A percentile compares a stretch with the other conserved stretches of the same genome.
Conservation (phyloP, 2,329 filamentous ascomycete species). For the Xylaria sp. region DNA sequence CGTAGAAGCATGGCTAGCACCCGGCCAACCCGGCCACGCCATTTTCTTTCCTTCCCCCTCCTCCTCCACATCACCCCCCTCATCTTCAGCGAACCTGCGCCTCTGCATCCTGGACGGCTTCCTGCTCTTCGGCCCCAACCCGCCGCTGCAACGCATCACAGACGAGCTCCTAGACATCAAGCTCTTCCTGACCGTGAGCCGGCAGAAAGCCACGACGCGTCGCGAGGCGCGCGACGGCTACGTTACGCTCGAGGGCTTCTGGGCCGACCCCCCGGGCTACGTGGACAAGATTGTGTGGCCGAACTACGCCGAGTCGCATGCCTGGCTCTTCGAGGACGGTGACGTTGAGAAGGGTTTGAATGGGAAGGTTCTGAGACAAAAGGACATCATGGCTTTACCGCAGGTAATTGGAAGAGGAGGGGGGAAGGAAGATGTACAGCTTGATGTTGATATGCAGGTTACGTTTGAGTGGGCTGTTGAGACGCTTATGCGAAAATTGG, state of each 20-base stretch:
- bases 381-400: slow-evolving; percentile 56
- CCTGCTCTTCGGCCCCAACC: slow-evolving; percentile 70
- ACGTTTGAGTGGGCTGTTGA: slow-evolving; percentile 73
- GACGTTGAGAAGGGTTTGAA: slow-evolving; percentile 66
- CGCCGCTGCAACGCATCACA: slow-evolving; percentile 48
- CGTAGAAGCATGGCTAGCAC: slow-evolving; percentile 54
- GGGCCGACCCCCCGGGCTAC: slow-evolving; percentile 92
- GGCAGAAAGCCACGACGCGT: slow-evolving; percentile 66
- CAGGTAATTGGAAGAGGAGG: slow-evolving; percentile 28
- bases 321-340: slow-evolving; percentile 75
- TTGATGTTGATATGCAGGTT: slow-evolving; percentile 63
- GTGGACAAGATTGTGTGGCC: slow-evolving; percentile 96
- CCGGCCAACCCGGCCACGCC: slow-evolving; percentile 51
- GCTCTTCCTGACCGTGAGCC: slow-evolving; percentile 77
- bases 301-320: slow-evolving; percentile 83
- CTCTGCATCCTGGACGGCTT: slow-evolving; percentile 88
- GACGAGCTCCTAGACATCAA: slow-evolving; percentile 71
- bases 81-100: slow-evolving; percentile 44
- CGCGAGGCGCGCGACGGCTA: slow-evolving; percentile 75
- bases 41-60: no score
- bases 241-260: slow-evolving; percentile 87
- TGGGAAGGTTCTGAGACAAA: slow-evolving; percentile 49
- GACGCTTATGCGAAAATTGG: slow-evolving; percentile 58
- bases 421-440: neutral
- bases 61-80: slow-evolving; percentile 2